Evolutionary conservation across 306 rosid species (phyloP), one percentile per base, ranked within the genome.

Genomic region (Dicorynia guianensis): DNA sequence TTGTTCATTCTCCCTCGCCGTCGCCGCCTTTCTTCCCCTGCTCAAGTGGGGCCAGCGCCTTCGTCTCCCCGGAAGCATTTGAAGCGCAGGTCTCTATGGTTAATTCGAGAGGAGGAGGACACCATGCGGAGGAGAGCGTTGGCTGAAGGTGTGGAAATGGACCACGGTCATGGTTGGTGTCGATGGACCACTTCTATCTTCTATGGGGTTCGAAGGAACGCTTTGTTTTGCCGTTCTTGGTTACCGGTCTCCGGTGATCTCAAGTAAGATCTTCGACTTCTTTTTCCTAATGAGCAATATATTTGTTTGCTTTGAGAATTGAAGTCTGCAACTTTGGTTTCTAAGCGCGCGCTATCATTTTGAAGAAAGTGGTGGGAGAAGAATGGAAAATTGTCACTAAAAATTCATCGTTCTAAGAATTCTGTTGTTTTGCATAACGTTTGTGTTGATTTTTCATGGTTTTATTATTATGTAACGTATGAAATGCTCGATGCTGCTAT

Each of bases 221-320:
- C 91, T 3, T 59, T 96, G 15, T 96, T 96, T 73, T 89, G 91
- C 78, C 88, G 99, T 2, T 91, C 96, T 0, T 96, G 99, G 99
- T 80, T 89, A 13, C 98, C 99, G 6, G 77, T 84, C 56, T 69
- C 79, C 74, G 87, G 67, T 47, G 78, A 87, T 77, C 76, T 89
- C 44, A 92, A 87, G 99, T 96, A 85, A 80, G 88, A 15, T 61
- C 74, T 80, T 68, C 43, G 33, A 0, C 4, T 48, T 52, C 8
- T 8, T 60, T 3, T 54, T 17, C 18, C 62, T 36, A 5, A 12
- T 39, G 3, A 5, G 43, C 48, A 43, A 11, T 43, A 15, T 63
- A 40, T 35, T 20, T 44, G 30, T 25, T 60, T 46, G 43, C 11
- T 44, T 82, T 53, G 6, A 46, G 46, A 65, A 35, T 75, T 34